Evolutionary conservation across 192 early-diverging fungal species (phyloP), one percentile per base, ranked within the genome.

Genomic region (Dissophora globulifera): DNA sequence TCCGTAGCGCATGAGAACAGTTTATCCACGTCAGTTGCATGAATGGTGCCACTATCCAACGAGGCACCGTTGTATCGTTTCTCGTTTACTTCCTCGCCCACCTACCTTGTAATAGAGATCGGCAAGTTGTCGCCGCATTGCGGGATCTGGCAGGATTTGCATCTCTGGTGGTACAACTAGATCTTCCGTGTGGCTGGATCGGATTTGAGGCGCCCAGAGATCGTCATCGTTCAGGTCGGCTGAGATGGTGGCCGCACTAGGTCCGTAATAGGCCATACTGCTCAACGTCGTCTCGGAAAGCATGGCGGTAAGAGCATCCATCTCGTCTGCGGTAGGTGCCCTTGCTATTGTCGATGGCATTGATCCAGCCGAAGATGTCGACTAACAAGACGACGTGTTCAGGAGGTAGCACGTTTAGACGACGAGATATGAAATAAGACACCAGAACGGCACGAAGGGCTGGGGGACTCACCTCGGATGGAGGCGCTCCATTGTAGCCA

Each of bases 41-140:
- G 38, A 40, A 10, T 13, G 13, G 38, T 13, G 7, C 8, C 38
- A 40, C 13, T 10, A 10, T 13, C n/a, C n/a, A n/a, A n/a, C n/a
- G n/a, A n/a, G n/a, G n/a, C n/a, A n/a, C n/a, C n/a, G n/a, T n/a
- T n/a, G n/a, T n/a, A n/a, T n/a, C n/a, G n/a, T n/a, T n/a, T n/a
- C n/a, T n/a, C n/a, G n/a, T n/a, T n/a, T n/a, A n/a, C n/a, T n/a
- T n/a, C n/a, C n/a, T n/a, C n/a, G n/a, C n/a, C n/a, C n/a, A n/a
- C n/a, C n/a, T 31, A 69, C 67, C 58, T 59, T 69, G 50, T 69
- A 69, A 20, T 69, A 69, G 3, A 69, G 67, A 0, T 50, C 56
- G 1, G 50, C 26, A 8, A 69, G 25, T 6, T 52, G 25, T 23
- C 54, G 29, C 6, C 67, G 50, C 11, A 50, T 69, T 27, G 43